Percentiles rank a stretch among this genome's conserved stretches.
Conservation (phyloP, 2,329 filamentous ascomycete genomes). For the Fusarium longipes region DNA sequence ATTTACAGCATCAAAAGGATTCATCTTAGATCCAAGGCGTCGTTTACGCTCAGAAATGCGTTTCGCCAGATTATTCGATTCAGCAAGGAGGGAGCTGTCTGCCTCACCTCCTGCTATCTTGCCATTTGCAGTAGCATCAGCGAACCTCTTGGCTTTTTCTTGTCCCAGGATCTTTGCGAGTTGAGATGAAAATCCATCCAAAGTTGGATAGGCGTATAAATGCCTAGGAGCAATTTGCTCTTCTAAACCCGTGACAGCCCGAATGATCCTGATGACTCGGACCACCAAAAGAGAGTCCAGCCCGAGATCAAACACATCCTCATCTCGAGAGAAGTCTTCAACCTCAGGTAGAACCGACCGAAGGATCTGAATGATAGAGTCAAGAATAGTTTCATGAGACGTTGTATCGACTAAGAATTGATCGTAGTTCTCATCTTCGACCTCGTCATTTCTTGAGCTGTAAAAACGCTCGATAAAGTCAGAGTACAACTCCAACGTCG, state of each 20-base stretch:
- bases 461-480: conserved; percentile 13
- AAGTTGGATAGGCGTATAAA: not conserved
- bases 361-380: not conserved
- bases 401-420: not conserved
- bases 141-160: not conserved
- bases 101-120: fast-evolving
- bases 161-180: not conserved
- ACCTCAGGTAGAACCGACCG: not conserved
- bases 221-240: conserved; percentile 10
- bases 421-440: conserved; percentile 4
- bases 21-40: conserved; percentile 1
- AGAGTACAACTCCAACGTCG: conserved; percentile 1
- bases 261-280: conserved; percentile 5
- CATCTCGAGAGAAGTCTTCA: not conserved
- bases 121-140: fast-evolving
- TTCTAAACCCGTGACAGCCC: not conserved
- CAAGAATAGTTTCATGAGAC: not conserved
- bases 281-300: conserved; percentile 8
- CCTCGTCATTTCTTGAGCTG: not conserved
- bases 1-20: conserved; percentile 7
- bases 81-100: too few relatives aligned
- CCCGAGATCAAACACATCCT: conserved; percentile 7
- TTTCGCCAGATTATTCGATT: not conserved
- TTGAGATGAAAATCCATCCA: not conserved
- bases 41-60: conserved; percentile 1